Percentiles rank a stretch among this genome's conserved stretches.
These are phyloP conservation scores for Dryas alaskensis DNA, from an alignment of 306 rosid genomes.

Conservation along the genomic window DNA sequence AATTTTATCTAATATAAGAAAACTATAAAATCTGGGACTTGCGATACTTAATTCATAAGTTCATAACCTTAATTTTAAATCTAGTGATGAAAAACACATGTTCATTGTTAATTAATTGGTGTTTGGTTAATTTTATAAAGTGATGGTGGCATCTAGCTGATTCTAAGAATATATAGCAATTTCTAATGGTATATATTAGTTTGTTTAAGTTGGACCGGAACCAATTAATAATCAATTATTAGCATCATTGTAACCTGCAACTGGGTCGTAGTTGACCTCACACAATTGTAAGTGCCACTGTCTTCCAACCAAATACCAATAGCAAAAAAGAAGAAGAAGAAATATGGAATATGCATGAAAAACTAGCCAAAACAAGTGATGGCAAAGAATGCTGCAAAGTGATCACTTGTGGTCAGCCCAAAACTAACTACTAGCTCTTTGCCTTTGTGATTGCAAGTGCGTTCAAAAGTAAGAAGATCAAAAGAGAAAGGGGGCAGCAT, in stretches of 20 bases:
- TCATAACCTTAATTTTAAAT: neutral
- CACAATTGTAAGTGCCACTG: neutral
- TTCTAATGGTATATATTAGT: neutral
- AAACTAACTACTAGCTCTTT: neutral
- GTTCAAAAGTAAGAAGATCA: slow-evolving; percentile 35
- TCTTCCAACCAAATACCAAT: too few species aligned
- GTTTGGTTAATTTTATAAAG: neutral
- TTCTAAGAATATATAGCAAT: neutral
- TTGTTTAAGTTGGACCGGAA: slow-evolving; percentile 15
- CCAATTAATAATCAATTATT: slow-evolving; percentile 5
- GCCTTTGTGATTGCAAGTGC: slow-evolving; percentile 34
- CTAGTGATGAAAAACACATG: neutral
- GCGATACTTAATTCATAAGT: too few species aligned
- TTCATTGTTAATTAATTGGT: neutral
- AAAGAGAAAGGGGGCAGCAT: slow-evolving; percentile 31
- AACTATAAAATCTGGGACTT: neutral
- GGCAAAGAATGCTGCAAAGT: neutral
- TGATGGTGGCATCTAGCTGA: neutral
- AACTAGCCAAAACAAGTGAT: too few species aligned
- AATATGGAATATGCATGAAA: neutral
- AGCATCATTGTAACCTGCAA: slow-evolving; percentile 5
- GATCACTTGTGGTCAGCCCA: slow-evolving; percentile 5
- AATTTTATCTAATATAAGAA: too few species aligned
- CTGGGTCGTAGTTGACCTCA: slow-evolving; percentile 16
- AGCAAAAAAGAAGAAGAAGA: too few species aligned